Base-by-base conservation (phyloP, 164 flowering plant genomes). In the Tetrastigma voinierianum region DNA sequence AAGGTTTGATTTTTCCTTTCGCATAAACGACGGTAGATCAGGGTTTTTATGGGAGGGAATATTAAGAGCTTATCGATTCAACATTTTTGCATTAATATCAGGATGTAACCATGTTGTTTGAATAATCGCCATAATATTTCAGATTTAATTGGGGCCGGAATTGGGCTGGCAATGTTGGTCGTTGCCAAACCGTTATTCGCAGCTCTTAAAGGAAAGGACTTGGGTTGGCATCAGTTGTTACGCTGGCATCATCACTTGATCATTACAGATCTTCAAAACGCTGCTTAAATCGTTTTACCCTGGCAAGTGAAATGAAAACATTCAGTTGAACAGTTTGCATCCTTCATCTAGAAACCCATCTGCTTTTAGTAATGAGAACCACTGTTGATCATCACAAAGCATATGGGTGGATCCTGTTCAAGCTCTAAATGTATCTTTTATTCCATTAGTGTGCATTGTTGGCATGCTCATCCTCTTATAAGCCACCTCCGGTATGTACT, bases 171-270 rank as follows among this genome's bases (percentile, higher is more conserved):
- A 3, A 51, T 14, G 7, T 8, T 11, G 17, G 51, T 49, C n/a
- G n/a, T 4, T 25, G 15, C 19, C 49, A 9, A 15, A 44, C 2
- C 61, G 51, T 56, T 54, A 67, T 20, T 67, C 67, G 47, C 17
- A 87, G 96, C 82, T 73, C 81, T 69, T 49, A 78, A 84, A 76
- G 90, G 89, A 70, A 75, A 69, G 69, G 81, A 89, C 25, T 64
- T 51, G 71, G 73, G 53, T 80, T 93, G 70, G 83, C 86, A 45
- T 86, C 90, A 65, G 73, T 90, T 65, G 88, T 81, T 55, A 89
- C 98, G 59, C 70, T 93, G 82, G 96, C 81, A 24, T 87, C 98
- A 53, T 82, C 98, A 55, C 86, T 90, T 62, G 96, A 90, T n/a
- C n/a, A n/a, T 76, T 90, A 85, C 67, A 64, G 84, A 11, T 21